phyloP scores from a whole-genome alignment of 2,329 filamentous ascomycete genomes.

The Penicillium crustosum region DNA sequence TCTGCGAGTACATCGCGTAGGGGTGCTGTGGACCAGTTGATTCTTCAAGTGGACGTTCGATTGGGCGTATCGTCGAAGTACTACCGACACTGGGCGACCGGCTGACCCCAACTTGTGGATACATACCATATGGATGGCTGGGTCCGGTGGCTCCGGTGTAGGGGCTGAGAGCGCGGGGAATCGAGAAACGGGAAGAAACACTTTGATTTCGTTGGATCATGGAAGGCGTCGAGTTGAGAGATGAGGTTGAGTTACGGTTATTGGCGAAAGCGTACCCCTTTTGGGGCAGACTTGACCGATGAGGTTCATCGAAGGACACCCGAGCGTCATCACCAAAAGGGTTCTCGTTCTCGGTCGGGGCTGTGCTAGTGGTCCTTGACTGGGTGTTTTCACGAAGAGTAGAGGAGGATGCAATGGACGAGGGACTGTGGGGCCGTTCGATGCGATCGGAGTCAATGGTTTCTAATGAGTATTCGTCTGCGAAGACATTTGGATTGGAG shows the following conservation, averaged over 20 bases:
- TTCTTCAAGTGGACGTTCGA: constrained; percentile 60
- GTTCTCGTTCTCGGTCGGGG: constrained; percentile 31
- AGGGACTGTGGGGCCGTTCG: constrained; percentile 32
- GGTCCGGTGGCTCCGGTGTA: constrained; percentile 70
- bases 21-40: constrained; percentile 74
- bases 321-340: constrained; percentile 40
- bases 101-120: constrained; percentile 65
- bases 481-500: constrained; percentile 49
- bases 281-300: constrained; percentile 39
- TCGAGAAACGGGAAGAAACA: constrained; percentile 47
- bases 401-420: constrained; percentile 36
- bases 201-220: constrained; percentile 44
- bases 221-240: constrained; percentile 33
- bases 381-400: constrained; percentile 33
- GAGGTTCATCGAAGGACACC: constrained; percentile 34
- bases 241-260: constrained; percentile 35
- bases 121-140: constrained; percentile 83
- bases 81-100: constrained; percentile 68
- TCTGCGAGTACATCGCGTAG: constrained; percentile 84
- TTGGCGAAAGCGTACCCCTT: constrained; percentile 31
- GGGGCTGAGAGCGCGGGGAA: constrained; percentile 58
- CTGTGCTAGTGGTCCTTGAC: constrained; percentile 26
- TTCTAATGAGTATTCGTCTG: constrained; percentile 50
- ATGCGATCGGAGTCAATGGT: constrained; percentile 38
- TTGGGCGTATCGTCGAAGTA: constrained; percentile 63